A percentile compares a stretch with the other conserved stretches of the same genome.
Evolutionary conservation across 2,329 filamentous ascomycete genomes (phyloP).

Genomic region (Fusarium abutilonis): DNA sequence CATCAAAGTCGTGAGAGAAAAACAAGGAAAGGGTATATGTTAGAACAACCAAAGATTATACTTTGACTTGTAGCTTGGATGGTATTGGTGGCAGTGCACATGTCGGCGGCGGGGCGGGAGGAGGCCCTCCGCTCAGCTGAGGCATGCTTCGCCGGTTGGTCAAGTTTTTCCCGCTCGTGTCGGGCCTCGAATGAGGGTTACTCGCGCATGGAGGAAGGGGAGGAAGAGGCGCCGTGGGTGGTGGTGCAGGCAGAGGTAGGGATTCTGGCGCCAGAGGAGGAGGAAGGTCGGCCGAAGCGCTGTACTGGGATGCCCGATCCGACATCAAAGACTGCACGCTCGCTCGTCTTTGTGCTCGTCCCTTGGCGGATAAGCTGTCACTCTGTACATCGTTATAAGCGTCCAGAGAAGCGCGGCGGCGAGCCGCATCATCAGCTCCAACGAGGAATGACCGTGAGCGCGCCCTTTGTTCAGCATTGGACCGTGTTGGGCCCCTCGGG

Average conservation of each 20-base stretch:
- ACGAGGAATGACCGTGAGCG: conserved; percentile 37
- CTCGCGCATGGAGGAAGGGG: conserved; percentile 46
- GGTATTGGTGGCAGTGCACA: conserved; percentile 66
- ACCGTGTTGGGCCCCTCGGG: conserved; percentile 22
- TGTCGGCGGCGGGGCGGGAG: conserved; percentile 64
- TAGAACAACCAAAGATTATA: conserved; percentile 16
- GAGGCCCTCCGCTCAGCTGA: conserved; percentile 61
- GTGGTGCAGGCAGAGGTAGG: conserved; percentile 44
- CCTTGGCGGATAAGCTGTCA: conserved; percentile 35
- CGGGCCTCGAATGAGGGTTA: conserved; percentile 35
- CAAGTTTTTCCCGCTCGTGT: conserved; percentile 39
- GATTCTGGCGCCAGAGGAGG: conserved; percentile 39
- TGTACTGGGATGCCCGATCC: conserved; percentile 40
- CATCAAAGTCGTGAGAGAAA: conserved; percentile 29
- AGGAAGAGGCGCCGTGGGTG: conserved; percentile 47
- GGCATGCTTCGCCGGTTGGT: conserved; percentile 61
- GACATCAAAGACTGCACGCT: conserved; percentile 47
- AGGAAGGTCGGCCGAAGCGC: conserved; percentile 40
- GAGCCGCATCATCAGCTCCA: conserved; percentile 28
- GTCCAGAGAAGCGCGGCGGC: conserved; percentile 51
- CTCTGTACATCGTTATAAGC: conserved; percentile 40
- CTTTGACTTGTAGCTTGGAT: conserved; percentile 35
- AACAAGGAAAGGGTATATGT: conserved; percentile 23
- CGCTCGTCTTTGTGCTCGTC: conserved; percentile 42
- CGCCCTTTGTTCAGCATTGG: conserved; percentile 30